These are phyloP conservation scores for Arachnopeziza araneosa DNA, from an alignment of 2,329 filamentous ascomycete species.

Conservation along the genomic window DNA sequence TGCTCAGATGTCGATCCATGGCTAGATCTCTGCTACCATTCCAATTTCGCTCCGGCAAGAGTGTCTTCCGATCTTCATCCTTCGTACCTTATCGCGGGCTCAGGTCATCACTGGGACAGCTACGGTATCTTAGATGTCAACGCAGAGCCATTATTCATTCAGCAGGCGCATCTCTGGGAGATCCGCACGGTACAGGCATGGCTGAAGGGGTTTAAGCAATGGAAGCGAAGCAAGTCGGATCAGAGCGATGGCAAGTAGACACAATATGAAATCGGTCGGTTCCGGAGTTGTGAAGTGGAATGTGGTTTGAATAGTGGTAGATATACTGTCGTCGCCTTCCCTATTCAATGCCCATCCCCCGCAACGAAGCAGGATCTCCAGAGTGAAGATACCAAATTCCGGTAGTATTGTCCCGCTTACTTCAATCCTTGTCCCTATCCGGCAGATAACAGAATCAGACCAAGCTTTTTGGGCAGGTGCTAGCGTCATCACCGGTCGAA, in stretches of 20 bases:
- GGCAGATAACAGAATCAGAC: neutral
- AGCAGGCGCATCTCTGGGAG: slow-evolving; percentile 46
- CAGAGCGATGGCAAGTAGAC: neutral
- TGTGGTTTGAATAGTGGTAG: neutral
- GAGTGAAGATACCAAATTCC: neutral
- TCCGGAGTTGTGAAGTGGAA: neutral
- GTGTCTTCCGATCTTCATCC: slow-evolving; percentile 36
- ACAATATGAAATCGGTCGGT: neutral
- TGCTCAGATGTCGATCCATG: slow-evolving; percentile 39
- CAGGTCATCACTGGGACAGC: slow-evolving; percentile 45
- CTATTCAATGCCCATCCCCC: neutral
- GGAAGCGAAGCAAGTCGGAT: neutral
- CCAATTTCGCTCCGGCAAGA: slow-evolving; percentile 35
- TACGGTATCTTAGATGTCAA: slow-evolving; percentile 29
- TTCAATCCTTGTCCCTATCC: neutral
- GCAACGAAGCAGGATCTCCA: neutral
- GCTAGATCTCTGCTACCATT: slow-evolving; percentile 47
- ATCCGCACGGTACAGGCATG: slow-evolving; percentile 40
- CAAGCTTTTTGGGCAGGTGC: neutral
- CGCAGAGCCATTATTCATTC: slow-evolving; percentile 45
- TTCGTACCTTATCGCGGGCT: slow-evolving; percentile 41
- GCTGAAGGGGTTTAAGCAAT: slow-evolving; percentile 20
- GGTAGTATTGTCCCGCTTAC: neutral
- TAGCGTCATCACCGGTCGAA: neutral
- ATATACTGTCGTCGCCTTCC: neutral